Percentiles rank a stretch among this genome's conserved stretches.
phyloP scores from a whole-genome alignment of 2,329 filamentous ascomycete species.

The Fusarium palustre region DNA sequence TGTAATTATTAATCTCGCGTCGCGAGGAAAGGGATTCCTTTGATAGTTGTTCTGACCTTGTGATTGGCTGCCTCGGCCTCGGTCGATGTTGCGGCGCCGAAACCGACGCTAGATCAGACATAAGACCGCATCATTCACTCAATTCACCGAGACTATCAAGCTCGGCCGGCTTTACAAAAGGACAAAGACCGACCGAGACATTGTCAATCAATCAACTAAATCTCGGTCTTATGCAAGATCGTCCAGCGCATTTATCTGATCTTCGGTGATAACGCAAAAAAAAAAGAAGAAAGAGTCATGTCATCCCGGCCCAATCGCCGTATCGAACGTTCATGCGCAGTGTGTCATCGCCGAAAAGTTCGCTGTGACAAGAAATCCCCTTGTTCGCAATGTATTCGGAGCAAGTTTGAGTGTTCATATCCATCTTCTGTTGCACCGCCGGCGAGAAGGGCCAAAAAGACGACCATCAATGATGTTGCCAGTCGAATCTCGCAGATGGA shows the following conservation, averaged over 20 bases:
- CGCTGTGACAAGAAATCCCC: slow-evolving; percentile 79
- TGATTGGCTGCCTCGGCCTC: slow-evolving; percentile 27
- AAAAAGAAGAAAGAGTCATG: not conserved
- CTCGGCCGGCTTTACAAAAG: not conserved
- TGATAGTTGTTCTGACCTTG: not conserved
- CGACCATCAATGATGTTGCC: slow-evolving; percentile 51
- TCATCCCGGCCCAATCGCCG: slow-evolving; percentile 24
- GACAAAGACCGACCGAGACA: slow-evolving; percentile 17
- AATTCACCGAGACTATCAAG: slow-evolving; percentile 9
- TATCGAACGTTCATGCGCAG: slow-evolving; percentile 53
- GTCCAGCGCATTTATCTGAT: not conserved
- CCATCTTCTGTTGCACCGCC: slow-evolving; percentile 45
- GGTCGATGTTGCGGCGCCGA: not conserved
- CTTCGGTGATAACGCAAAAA: not conserved
- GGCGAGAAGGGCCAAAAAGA: slow-evolving; percentile 46
- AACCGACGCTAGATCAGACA: not conserved
- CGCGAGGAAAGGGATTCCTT: slow-evolving; percentile 5
- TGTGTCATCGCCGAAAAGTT: slow-evolving; percentile 68
- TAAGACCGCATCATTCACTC: not conserved
- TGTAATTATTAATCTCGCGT: slow-evolving; percentile 20
- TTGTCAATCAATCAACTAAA: not conserved
- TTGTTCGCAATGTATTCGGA: slow-evolving; percentile 74
- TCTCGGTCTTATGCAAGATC: not conserved
- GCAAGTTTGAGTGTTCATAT: slow-evolving; percentile 48
- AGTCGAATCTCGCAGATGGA: slow-evolving; percentile 53